Percentiles rank a stretch among this genome's conserved stretches.
phyloP scores from a whole-genome alignment of 1,139 yeast genomes.

The Blastobotrys raffinosifermentans region DNA sequence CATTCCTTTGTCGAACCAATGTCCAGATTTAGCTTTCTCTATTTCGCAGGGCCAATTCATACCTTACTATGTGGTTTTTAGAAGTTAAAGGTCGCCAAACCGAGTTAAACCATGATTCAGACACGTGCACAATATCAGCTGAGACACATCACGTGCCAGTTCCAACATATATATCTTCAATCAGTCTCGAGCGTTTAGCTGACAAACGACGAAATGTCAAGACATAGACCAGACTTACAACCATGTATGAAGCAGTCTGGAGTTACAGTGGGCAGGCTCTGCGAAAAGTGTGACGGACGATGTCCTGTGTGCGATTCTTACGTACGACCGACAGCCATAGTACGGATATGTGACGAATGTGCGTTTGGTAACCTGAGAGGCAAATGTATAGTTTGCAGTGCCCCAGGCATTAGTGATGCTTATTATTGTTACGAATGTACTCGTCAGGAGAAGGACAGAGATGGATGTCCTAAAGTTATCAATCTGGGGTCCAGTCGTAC shows the following conservation, averaged over 20 bases:
- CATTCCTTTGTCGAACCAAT: too few species aligned
- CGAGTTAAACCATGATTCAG: too few species aligned
- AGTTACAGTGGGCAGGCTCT: constrained; percentile 57
- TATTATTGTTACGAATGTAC: constrained; percentile 88
- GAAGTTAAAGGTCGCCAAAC: too few species aligned
- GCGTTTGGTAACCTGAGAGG: constrained; percentile 54
- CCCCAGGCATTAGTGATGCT: constrained; percentile 57
- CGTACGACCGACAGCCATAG: constrained; percentile 70
- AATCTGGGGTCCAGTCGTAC: constrained; percentile 73
- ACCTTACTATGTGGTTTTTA: too few species aligned
- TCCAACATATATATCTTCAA: too few species aligned
- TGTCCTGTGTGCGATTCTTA: constrained; percentile 89
- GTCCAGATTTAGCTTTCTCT: too few species aligned
- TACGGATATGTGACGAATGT: constrained; percentile 79
- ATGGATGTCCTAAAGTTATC: constrained; percentile 85
- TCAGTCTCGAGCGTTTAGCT: too few species aligned
- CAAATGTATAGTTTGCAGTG: constrained; percentile 73
- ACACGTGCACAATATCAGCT: too few species aligned
- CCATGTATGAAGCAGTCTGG: constrained; percentile 90
- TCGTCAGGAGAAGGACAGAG: constrained; percentile 69
- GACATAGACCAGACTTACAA: constrained; percentile 82
- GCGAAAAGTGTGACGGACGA: constrained; percentile 84
- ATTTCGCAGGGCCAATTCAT: too few species aligned
- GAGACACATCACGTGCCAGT: too few species aligned
- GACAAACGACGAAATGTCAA: constrained; percentile 50